phyloP scores from a whole-genome alignment of 2,329 filamentous ascomycete species.

The Stagonosporopsis cucurbitacearum region DNA sequence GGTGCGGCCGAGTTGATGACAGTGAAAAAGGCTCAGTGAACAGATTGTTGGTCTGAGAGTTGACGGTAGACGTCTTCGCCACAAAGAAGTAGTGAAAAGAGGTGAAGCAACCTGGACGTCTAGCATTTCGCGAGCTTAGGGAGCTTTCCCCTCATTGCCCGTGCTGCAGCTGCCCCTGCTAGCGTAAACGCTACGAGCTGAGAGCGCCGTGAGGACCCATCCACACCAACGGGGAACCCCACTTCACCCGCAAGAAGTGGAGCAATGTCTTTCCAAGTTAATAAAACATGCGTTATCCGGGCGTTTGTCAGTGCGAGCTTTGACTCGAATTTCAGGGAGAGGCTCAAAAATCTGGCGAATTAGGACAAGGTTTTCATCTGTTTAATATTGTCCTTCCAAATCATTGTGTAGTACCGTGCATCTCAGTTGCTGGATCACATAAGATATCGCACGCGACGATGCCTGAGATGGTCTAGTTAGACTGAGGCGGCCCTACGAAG shows the following conservation, averaged over 20 bases:
- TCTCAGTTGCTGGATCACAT: too few relatives aligned
- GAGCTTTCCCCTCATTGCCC: slow-evolving; percentile 19
- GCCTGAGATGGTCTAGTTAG: too few relatives aligned
- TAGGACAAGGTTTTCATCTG: too few relatives aligned
- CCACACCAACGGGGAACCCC: too few relatives aligned
- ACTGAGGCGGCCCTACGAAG: too few relatives aligned
- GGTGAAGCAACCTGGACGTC: not conserved
- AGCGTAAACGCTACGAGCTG: not conserved
- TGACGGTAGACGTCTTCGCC: not conserved
- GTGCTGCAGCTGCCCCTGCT: slow-evolving; percentile 21
- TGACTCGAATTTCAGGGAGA: too few relatives aligned
- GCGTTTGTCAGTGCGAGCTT: too few relatives aligned
- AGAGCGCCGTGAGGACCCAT: slow-evolving; percentile 6
- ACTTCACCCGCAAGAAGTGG: not conserved
- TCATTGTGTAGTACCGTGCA: too few relatives aligned
- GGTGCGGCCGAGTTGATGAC: slow-evolving; percentile 3
- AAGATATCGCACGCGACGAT: too few relatives aligned
- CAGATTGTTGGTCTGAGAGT: not conserved
- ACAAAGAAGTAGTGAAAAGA: not conserved
- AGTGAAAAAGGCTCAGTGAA: not conserved
- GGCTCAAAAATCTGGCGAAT: too few relatives aligned
- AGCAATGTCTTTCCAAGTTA: not conserved
- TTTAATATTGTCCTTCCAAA: too few relatives aligned
- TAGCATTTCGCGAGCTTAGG: slow-evolving; percentile 6
- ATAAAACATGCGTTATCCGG: too few relatives aligned